These are phyloP conservation scores for Lecanicillium sp. DNA, from an alignment of 2,329 filamentous ascomycete species.

Conservation along the genomic window DNA sequence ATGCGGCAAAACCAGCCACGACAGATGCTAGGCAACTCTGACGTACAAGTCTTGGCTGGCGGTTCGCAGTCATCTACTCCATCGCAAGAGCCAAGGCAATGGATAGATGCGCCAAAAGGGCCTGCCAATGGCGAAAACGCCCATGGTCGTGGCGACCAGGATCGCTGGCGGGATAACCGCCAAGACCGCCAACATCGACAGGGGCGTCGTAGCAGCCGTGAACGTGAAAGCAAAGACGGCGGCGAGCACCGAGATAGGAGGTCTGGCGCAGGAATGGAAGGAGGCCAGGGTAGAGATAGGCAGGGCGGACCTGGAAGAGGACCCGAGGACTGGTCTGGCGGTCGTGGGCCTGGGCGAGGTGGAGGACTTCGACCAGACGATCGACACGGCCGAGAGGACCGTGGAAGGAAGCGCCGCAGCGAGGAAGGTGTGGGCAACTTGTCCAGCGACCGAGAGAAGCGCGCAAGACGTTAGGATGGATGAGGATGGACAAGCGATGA, in stretches of 20 bases:
- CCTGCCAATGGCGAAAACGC: conserved; percentile 25
- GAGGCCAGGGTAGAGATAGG: conserved; percentile 18
- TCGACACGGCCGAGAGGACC: conserved; percentile 27
- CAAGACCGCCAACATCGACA: conserved; percentile 29
- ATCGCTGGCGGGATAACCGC: conserved; percentile 27
- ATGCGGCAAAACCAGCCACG: conserved; percentile 26
- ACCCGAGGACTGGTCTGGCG: conserved; percentile 4
- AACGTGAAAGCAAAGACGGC: conserved; percentile 37
- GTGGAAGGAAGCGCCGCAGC: conserved; percentile 35
- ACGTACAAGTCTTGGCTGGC: conserved; percentile 48
- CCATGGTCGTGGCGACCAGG: conserved; percentile 35
- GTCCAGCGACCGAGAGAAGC: conserved; percentile 43
- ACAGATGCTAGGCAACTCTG: conserved; percentile 41
- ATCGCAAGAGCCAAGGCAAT: conserved; percentile 33
- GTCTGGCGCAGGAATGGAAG: conserved; percentile 20
- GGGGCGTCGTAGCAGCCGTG: conserved; percentile 40
- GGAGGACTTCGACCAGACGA: conserved; percentile 22
- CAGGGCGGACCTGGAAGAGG: conserved; percentile 12
- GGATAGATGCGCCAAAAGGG: conserved; percentile 23
- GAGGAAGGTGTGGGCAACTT: conserved; percentile 35
- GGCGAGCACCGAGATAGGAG: conserved; percentile 37
- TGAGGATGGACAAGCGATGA: conserved; percentile 8
- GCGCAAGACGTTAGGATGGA: conserved; percentile 35
- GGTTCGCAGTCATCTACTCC: conserved; percentile 43
- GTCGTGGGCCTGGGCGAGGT: conserved; percentile 9